Percentiles rank a stretch among this genome's conserved stretches.
Conservation (phyloP, 352 stramenopile genomes). For the Elongisporangium prolatum region DNA sequence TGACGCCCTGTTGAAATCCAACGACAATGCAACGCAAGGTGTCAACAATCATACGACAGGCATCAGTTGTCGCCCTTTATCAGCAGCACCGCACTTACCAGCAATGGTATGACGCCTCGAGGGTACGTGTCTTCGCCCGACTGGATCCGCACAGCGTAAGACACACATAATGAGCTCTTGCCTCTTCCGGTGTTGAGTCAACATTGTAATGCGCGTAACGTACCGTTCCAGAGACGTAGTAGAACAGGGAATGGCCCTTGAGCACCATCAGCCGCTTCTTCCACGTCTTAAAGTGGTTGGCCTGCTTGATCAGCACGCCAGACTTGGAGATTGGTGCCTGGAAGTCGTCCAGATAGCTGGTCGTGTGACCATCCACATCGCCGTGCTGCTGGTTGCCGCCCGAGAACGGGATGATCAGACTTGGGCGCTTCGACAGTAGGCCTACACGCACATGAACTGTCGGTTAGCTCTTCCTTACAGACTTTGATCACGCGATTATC, state of each 20-base stretch:
- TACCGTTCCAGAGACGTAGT: conserved; percentile 86
- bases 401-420: conserved; percentile 70
- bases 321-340: conserved; percentile 80
- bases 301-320: conserved; percentile 83
- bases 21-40: conserved; percentile 2
- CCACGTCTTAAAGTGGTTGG: conserved; percentile 87
- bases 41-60: conserved; percentile 4
- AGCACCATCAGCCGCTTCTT: conserved; percentile 88
- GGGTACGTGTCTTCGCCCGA: conserved; percentile 84
- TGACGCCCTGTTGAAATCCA: conserved; percentile 30
- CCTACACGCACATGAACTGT: neutral
- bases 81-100: conserved; percentile 15
- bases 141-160: conserved; percentile 20
- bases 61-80: neutral
- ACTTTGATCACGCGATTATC: neutral
- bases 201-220: conserved; percentile 3
- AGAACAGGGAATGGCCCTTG: conserved; percentile 84
- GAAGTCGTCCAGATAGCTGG: conserved; percentile 71
- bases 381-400: conserved; percentile 20
- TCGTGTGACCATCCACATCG: conserved; percentile 13
- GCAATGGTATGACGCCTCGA: conserved; percentile 69
- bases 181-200: neutral
- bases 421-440: conserved; percentile 67
- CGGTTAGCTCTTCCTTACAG: neutral
- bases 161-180: too few relatives aligned